Percentiles rank a stretch among this genome's conserved stretches.
Evolutionary conservation across 2,329 filamentous ascomycete genomes (phyloP).

Genomic region (Hypoxylon sp.): DNA sequence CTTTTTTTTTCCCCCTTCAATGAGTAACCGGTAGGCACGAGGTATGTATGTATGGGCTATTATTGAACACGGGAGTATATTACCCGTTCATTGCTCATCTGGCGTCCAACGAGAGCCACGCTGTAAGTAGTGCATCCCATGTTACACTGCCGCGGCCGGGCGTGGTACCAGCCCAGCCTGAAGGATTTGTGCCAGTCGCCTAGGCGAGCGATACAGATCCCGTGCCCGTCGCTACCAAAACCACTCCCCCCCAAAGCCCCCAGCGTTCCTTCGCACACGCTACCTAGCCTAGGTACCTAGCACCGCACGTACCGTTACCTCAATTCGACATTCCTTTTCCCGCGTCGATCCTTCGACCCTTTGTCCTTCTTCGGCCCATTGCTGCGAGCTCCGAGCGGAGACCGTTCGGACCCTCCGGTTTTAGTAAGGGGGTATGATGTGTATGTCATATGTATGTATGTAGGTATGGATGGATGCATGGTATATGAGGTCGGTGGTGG

Average conservation of each 20-base stretch:
- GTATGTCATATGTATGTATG: background rate
- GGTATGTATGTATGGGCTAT: background rate
- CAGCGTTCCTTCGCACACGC: background rate
- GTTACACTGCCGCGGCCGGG: conserved; percentile 16
- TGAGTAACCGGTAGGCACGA: background rate
- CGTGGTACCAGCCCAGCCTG: conserved; percentile 10
- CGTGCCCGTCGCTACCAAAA: background rate
- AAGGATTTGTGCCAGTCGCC: background rate
- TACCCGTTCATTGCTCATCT: background rate
- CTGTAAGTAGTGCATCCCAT: conserved; percentile 5
- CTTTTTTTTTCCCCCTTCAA: background rate
- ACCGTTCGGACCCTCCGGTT: conserved; percentile 11
- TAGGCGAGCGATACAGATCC: conserved; percentile 1
- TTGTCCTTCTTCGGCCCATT: conserved; percentile 7
- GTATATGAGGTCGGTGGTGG: background rate
- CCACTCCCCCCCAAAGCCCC: background rate
- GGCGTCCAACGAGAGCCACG: background rate
- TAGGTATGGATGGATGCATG: background rate
- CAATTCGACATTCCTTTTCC: background rate
- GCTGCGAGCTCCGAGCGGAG: conserved; percentile 28
- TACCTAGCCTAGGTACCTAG: background rate
- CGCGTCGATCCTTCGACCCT: conserved; percentile 4
- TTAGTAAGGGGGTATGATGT: background rate
- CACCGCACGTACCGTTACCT: background rate
- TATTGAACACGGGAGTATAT: background rate